phyloP scores from a whole-genome alignment of 768 basidiomycete genomes.

The Russula vinacea region DNA sequence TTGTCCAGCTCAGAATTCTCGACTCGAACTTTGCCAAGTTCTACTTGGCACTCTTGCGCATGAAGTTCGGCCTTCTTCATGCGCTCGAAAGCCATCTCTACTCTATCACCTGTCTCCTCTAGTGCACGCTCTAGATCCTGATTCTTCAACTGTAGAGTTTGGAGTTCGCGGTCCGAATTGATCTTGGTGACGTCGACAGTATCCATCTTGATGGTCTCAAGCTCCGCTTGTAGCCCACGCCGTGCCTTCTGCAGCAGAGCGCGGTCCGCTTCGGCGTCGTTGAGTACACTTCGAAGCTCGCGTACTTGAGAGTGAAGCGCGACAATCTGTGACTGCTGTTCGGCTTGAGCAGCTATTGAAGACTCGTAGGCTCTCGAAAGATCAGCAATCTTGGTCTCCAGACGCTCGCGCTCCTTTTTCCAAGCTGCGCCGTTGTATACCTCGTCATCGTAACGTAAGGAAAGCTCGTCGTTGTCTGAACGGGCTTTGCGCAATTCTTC shows the following conservation, averaged over 20 bases:
- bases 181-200: slow-evolving; percentile 65
- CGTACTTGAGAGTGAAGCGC: slow-evolving; percentile 82
- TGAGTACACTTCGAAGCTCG: slow-evolving; percentile 73
- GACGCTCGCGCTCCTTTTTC: slow-evolving; percentile 84
- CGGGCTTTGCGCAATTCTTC: slow-evolving; percentile 78
- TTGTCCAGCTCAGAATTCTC: slow-evolving; percentile 81
- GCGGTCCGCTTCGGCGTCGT: slow-evolving; percentile 83
- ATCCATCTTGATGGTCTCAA: slow-evolving; percentile 77
- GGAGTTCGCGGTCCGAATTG: slow-evolving; percentile 69
- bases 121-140: slow-evolving; percentile 75
- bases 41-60: slow-evolving; percentile 70
- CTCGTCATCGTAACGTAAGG: slow-evolving; percentile 72
- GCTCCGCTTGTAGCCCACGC: slow-evolving; percentile 71
- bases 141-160: slow-evolving; percentile 73
- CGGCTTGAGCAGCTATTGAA: slow-evolving; percentile 65
- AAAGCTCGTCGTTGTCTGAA: slow-evolving; percentile 72
- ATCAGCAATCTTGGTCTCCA: slow-evolving; percentile 79
- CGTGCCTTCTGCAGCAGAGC: slow-evolving; percentile 78
- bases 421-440: slow-evolving; percentile 73
- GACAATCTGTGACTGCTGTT: slow-evolving; percentile 83
- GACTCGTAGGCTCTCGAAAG: slow-evolving; percentile 72
- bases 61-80: slow-evolving; percentile 79
- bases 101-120: slow-evolving; percentile 75
- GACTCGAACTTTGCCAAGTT: slow-evolving; percentile 70
- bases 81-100: slow-evolving; percentile 65